Percentiles rank a stretch among this genome's conserved stretches.
Conservation (phyloP, 768 basidiomycete genomes). For the Candolleomyces efflorescens region DNA sequence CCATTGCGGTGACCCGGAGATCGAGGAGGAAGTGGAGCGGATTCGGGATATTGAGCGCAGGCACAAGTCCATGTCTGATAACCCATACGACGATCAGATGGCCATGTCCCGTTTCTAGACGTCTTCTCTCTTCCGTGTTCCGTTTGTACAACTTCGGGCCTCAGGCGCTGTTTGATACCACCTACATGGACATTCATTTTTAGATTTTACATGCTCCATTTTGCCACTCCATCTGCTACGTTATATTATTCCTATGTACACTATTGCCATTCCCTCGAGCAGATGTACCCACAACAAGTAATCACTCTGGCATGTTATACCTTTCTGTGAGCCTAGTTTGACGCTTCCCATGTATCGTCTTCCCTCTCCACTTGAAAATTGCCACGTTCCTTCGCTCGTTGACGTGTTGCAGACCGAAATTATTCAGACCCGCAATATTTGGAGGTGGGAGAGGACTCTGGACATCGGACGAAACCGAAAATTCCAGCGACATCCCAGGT, state of each 20-base stretch:
- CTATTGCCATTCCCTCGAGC: too few species aligned
- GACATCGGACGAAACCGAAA: background rate
- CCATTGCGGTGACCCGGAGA: conserved; percentile 17
- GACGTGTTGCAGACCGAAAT: background rate
- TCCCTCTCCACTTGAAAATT: conserved; percentile 1
- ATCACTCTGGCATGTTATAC: background rate
- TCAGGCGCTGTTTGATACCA: too few species aligned
- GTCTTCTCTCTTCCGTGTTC: too few species aligned
- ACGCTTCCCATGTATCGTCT: background rate
- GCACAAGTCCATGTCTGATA: background rate
- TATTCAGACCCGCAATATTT: background rate
- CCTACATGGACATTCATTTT: too few species aligned
- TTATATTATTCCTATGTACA: too few species aligned
- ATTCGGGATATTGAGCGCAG: background rate
- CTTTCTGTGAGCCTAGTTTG: background rate
- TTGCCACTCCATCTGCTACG: too few species aligned
- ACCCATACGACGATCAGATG: too few species aligned
- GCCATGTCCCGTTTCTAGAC: too few species aligned
- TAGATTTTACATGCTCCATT: too few species aligned
- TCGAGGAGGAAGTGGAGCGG: conserved; percentile 12
- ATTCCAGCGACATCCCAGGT: background rate
- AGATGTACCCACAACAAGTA: background rate
- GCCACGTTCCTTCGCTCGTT: background rate
- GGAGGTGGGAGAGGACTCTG: background rate
- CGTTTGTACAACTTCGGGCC: too few species aligned